Percentiles rank a stretch among this genome's conserved stretches.
Evolutionary conservation across 768 basidiomycete genomes (phyloP).

Genomic region (Mycena maculata): DNA sequence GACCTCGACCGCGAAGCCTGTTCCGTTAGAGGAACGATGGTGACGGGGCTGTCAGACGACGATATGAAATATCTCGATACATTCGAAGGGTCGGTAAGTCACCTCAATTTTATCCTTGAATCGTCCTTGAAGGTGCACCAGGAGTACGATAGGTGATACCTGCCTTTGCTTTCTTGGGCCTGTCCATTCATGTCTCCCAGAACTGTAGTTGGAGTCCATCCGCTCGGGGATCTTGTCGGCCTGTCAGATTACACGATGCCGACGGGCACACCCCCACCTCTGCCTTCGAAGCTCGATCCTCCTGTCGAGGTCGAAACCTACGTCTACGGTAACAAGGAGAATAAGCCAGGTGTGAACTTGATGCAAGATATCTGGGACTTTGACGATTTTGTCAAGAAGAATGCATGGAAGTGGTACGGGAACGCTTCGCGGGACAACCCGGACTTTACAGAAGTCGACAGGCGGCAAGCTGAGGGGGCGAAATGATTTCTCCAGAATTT

Average conservation of each 20-base stretch:
- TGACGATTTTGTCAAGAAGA: conserved; percentile 80
- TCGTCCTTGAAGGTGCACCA: conserved; percentile 42
- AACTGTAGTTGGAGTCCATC: conserved; percentile 64
- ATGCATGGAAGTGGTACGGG: conserved; percentile 78
- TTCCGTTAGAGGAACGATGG: conserved; percentile 82
- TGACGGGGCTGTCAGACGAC: conserved; percentile 70
- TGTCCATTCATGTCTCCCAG: too few species aligned
- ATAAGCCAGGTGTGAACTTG: too few species aligned
- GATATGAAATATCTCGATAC: conserved; percentile 80
- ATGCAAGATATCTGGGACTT: conserved; percentile 81
- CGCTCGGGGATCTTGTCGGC: conserved; percentile 58
- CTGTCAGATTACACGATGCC: conserved; percentile 46
- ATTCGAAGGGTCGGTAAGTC: conserved; percentile 84
- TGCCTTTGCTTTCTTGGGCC: too few species aligned
- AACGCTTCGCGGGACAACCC: conserved; percentile 30
- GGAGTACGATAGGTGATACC: conserved; percentile 86
- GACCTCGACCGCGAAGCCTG: conserved; percentile 70
- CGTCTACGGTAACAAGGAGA: conserved; percentile 64
- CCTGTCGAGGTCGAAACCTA: conserved; percentile 75
- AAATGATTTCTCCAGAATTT: not conserved
- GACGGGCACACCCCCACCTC: conserved; percentile 55
- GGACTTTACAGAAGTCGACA: conserved; percentile 64
- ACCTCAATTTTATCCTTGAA: not conserved
- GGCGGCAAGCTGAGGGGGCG: conserved; percentile 28
- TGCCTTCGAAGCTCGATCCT: conserved; percentile 51